A percentile compares a stretch with the other conserved stretches of the same genome.
phyloP scores from a whole-genome alignment of 2,329 filamentous ascomycete species.

The Beauveria sp. region DNA sequence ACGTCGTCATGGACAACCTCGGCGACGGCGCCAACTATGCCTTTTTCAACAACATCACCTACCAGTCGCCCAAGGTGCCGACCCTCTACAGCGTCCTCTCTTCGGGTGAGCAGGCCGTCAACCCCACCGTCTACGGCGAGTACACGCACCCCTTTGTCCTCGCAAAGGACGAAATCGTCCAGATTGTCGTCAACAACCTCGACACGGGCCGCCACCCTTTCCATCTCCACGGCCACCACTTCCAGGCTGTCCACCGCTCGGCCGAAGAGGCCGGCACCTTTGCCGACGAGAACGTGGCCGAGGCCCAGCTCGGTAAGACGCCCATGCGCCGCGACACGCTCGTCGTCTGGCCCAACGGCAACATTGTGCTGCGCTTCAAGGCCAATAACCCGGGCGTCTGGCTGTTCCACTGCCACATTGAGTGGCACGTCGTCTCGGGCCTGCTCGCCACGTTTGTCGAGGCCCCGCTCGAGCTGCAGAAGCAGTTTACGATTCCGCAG shows the following conservation, averaged over 20 bases:
- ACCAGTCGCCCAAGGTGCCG: constrained; percentile 66
- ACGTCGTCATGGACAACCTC: constrained; percentile 55
- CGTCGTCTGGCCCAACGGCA: constrained; percentile 56
- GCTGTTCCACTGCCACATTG: constrained; percentile 75
- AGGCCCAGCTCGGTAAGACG: constrained; percentile 39
- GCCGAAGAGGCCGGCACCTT: constrained; percentile 50
- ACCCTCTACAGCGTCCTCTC: constrained; percentile 70
- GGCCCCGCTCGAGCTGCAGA: constrained; percentile 54
- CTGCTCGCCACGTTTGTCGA: constrained; percentile 58
- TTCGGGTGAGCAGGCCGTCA: constrained; percentile 48
- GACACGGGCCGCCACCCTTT: constrained; percentile 67
- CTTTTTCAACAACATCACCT: constrained; percentile 73
- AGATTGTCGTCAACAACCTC: constrained; percentile 70
- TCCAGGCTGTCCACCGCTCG: constrained; percentile 59
- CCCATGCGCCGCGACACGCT: constrained; percentile 65
- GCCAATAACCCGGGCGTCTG: constrained; percentile 63
- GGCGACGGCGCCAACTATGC: constrained; percentile 53
- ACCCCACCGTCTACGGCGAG: constrained; percentile 57
- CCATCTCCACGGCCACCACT: constrained; percentile 70
- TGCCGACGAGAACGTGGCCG: constrained; percentile 35
- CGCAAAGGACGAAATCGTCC: constrained; percentile 58
- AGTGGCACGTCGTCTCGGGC: constrained; percentile 67
- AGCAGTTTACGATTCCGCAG: constrained; percentile 50
- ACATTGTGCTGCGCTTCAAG: constrained; percentile 60
- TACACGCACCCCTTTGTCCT: constrained; percentile 62